A percentile compares a stretch with the other conserved stretches of the same genome.
phyloP scores from a whole-genome alignment of 768 basidiomycete genomes.

The Tricholoma bakamatsutake region DNA sequence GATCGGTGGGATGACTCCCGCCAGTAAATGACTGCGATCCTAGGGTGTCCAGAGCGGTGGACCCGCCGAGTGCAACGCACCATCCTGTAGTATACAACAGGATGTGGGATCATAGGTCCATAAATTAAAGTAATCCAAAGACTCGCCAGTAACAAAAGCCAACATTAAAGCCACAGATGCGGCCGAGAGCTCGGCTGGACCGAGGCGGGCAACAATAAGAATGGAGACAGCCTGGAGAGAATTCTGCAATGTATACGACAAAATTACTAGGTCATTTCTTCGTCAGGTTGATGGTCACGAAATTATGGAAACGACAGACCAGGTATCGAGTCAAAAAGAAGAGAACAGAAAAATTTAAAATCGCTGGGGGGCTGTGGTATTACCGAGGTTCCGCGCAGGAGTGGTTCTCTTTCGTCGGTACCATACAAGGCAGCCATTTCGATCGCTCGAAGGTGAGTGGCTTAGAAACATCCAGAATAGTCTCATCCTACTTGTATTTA shows the following conservation, averaged over 20 bases:
- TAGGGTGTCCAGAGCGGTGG: slow-evolving; percentile 71
- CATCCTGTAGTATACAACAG: slow-evolving; percentile 44
- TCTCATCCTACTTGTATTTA: neutral
- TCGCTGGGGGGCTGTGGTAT: neutral
- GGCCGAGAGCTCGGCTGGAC: slow-evolving; percentile 63
- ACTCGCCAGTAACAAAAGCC: slow-evolving; percentile 75
- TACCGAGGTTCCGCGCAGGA: neutral
- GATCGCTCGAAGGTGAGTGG: neutral
- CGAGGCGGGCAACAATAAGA: slow-evolving; percentile 46
- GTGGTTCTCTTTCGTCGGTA: neutral
- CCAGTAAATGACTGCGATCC: slow-evolving; percentile 77
- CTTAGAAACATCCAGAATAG: neutral
- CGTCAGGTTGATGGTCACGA: neutral
- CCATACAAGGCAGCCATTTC: neutral
- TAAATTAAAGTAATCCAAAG: slow-evolving; percentile 18
- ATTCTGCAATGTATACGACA: slow-evolving; percentile 70
- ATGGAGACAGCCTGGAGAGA: slow-evolving; percentile 66
- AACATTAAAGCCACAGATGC: slow-evolving; percentile 74
- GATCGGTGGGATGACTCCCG: slow-evolving; percentile 48
- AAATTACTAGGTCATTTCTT: slow-evolving; percentile 39
- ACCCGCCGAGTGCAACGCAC: slow-evolving; percentile 74
- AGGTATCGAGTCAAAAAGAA: slow-evolving; percentile 54
- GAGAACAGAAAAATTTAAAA: slow-evolving; percentile 33
- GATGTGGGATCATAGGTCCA: slow-evolving; percentile 45
- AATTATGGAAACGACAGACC: slow-evolving; percentile 28